phyloP scores from a whole-genome alignment of 805 yeast species.

The Schwanniomyces vanrijiae region DNA sequence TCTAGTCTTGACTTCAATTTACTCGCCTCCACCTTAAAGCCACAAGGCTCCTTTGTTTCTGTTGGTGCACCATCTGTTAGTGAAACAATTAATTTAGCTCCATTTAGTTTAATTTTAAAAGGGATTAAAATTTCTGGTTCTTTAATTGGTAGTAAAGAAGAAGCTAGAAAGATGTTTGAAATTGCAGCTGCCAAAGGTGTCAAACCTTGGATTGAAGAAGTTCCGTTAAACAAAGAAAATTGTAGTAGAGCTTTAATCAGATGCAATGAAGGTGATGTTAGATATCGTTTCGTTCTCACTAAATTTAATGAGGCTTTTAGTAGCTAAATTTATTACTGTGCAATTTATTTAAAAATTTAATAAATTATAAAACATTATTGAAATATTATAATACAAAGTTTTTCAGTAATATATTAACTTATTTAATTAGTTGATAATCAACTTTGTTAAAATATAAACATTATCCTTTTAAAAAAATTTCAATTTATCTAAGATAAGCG shows the following conservation, averaged over 20 bases:
- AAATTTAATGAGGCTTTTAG: conserved; percentile 52
- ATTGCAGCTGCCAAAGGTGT: conserved; percentile 60
- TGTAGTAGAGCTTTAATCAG: conserved; percentile 56
- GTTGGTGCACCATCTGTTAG: conserved; percentile 63
- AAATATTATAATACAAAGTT: too few species aligned
- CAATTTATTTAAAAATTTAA: too few species aligned
- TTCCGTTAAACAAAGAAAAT: conserved; percentile 53
- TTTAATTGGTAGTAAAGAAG: conserved; percentile 57
- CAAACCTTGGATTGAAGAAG: conserved; percentile 62
- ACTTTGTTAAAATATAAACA: too few species aligned
- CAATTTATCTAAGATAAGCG: too few species aligned
- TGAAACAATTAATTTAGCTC: conserved; percentile 45
- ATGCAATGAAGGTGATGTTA: conserved; percentile 55
- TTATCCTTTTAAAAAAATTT: too few species aligned
- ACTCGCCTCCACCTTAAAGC: conserved; percentile 45
- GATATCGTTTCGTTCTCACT: conserved; percentile 62
- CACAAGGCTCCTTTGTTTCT: conserved; percentile 57
- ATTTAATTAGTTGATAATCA: too few species aligned
- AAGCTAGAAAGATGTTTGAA: conserved; percentile 65
- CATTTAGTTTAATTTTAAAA: conserved; percentile 49
- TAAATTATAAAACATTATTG: too few species aligned
- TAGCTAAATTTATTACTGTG: neutral
- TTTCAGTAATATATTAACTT: too few species aligned
- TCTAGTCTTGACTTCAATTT: conserved; percentile 26
- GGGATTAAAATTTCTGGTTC: conserved; percentile 30